These are phyloP conservation scores for Fraxinus xanthoxyloides DNA, from an alignment of 305 asterid species.

Conservation along the genomic window DNA sequence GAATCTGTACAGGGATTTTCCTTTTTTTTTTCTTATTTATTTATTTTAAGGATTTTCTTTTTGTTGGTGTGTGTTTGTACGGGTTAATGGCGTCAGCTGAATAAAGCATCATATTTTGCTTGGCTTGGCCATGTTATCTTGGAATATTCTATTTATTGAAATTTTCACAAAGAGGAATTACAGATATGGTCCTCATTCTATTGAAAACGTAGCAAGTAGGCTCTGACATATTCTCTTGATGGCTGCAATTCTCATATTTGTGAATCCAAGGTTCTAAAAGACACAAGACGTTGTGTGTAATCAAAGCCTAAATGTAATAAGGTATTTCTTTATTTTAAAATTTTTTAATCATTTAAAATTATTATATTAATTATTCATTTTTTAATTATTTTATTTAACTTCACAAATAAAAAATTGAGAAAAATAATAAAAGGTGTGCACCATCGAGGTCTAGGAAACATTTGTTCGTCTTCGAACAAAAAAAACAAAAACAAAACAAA, in stretches of 20 bases:
- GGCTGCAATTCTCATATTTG: neutral
- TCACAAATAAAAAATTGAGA: neutral
- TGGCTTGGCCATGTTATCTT: neutral
- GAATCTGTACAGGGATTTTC: slow-evolving; percentile 18
- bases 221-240: neutral
- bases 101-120: neutral
- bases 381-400: no score
- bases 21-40: neutral
- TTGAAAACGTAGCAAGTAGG: neutral
- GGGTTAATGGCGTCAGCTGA: neutral
- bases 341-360: neutral
- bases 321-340: neutral
- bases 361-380: neutral
- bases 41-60: neutral
- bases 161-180: neutral
- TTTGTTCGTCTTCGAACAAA: neutral
- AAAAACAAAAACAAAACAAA: neutral
- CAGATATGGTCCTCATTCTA: neutral
- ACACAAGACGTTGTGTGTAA: neutral
- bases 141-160: neutral
- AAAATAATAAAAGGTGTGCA: neutral
- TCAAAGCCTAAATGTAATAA: neutral
- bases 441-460: neutral
- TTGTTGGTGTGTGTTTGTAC: neutral
- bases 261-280: neutral